phyloP scores from a whole-genome alignment of 768 basidiomycete genomes.

The Neoboletus magnificus region DNA sequence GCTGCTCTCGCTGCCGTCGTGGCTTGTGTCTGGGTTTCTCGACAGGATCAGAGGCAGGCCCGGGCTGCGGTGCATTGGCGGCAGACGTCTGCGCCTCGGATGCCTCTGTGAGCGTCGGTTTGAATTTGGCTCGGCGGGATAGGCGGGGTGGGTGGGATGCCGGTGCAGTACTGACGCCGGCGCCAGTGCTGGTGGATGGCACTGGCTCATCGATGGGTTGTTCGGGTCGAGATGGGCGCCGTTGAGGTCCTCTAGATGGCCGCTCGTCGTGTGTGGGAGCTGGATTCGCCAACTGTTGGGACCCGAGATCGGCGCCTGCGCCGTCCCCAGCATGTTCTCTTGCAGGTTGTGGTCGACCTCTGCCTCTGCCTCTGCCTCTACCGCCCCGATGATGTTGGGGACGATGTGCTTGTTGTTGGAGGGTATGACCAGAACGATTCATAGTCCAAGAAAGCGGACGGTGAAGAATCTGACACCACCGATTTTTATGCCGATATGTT shows the following conservation, averaged over 20 bases:
- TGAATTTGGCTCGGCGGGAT: constrained; percentile 37
- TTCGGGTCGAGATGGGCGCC: background rate
- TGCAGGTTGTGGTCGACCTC: background rate
- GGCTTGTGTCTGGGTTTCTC: background rate
- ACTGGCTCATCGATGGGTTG: background rate
- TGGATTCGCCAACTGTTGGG: background rate
- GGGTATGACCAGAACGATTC: constrained; percentile 5
- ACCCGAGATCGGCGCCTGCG: background rate
- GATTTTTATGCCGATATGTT: background rate
- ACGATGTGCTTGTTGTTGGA: background rate
- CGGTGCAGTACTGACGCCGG: no score
- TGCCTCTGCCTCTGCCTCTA: constrained; percentile 7
- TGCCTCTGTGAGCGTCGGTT: constrained; percentile 32
- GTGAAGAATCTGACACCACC: background rate
- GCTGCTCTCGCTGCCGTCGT: constrained; percentile 12
- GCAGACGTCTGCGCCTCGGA: background rate
- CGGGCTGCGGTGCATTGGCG: background rate
- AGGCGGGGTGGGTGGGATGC: constrained; percentile 7
- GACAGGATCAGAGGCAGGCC: no score
- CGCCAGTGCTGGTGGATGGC: background rate
- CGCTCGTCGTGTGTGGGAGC: background rate
- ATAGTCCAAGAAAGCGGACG: background rate
- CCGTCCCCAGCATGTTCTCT: background rate
- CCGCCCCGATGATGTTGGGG: background rate
- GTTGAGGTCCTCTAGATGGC: background rate